Evolutionary conservation across 331 rosid genomes (phyloP).

Genomic region (Spiraea crenata): DNA sequence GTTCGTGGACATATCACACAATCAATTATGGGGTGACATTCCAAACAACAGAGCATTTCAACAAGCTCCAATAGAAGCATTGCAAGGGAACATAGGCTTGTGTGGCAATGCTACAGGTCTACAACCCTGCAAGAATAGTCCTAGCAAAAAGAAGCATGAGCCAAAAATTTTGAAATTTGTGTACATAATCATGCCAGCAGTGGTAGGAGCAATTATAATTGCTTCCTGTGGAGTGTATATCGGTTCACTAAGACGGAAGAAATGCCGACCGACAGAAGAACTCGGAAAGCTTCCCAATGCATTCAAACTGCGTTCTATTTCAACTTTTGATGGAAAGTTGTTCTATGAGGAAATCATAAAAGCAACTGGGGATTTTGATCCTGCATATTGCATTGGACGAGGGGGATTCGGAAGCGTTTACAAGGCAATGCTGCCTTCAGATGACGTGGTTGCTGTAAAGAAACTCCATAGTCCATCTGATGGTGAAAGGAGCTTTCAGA

Average conservation of each 20-base stretch:
- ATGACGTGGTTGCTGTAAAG: slow-evolving; percentile 36
- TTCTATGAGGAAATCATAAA: slow-evolving; percentile 28
- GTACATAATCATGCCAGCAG: neutral
- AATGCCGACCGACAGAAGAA: neutral
- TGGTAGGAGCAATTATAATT: slow-evolving; percentile 13
- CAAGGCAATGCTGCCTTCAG: slow-evolving; percentile 31
- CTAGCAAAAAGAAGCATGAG: neutral
- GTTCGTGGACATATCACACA: slow-evolving; percentile 38
- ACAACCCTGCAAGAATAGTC: slow-evolving; percentile 23
- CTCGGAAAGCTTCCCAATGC: neutral
- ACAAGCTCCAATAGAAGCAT: slow-evolving; percentile 28
- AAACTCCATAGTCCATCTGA: slow-evolving; percentile 35
- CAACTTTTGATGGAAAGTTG: slow-evolving; percentile 20
- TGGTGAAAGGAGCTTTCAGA: slow-evolving; percentile 9
- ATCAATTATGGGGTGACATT: slow-evolving; percentile 36
- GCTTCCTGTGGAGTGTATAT: neutral
- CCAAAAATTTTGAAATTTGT: neutral
- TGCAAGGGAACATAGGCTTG: slow-evolving; percentile 37
- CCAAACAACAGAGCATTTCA: slow-evolving; percentile 34
- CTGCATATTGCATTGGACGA: slow-evolving; percentile 28
- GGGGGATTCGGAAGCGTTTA: slow-evolving; percentile 51
- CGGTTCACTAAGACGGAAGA: neutral
- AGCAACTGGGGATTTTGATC: slow-evolving; percentile 33
- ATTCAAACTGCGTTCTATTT: slow-evolving; percentile 4
- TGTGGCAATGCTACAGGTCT: slow-evolving; percentile 34